phyloP scores from a whole-genome alignment of 2,329 filamentous ascomycete genomes.

The Trematosphaeria pertusa region DNA sequence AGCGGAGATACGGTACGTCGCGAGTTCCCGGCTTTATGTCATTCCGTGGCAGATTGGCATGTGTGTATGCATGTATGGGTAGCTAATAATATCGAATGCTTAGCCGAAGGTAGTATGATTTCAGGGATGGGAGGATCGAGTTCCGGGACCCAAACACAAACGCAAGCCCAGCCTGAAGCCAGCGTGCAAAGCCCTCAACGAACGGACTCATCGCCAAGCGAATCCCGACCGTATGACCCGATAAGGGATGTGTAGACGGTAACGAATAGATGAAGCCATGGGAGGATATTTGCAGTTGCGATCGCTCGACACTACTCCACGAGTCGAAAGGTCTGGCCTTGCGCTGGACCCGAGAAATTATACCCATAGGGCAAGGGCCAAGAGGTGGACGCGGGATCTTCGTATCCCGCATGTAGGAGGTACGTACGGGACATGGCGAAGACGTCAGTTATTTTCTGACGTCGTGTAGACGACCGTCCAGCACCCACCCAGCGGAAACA shows the following conservation, averaged over 20 bases:
- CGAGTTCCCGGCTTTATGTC: slow-evolving; percentile 25
- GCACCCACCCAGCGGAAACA: no score
- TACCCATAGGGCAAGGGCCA: slow-evolving; percentile 4
- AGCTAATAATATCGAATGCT: slow-evolving; percentile 39
- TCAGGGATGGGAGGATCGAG: slow-evolving; percentile 36
- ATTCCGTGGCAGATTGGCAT: slow-evolving; percentile 23
- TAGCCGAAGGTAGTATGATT: slow-evolving; percentile 48
- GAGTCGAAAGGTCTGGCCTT: slow-evolving; percentile 3
- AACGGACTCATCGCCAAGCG: slow-evolving; percentile 42
- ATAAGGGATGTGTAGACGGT: slow-evolving; percentile 43
- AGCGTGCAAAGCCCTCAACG: slow-evolving; percentile 37
- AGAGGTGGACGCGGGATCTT: slow-evolving; percentile 7
- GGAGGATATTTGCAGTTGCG: slow-evolving; percentile 29
- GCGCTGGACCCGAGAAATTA: slow-evolving; percentile 7
- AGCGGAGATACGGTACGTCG: slow-evolving; percentile 47
- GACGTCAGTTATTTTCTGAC: no score
- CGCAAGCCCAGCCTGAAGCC: slow-evolving; percentile 34
- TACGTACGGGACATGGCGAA: slow-evolving; percentile 7
- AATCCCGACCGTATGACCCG: slow-evolving; percentile 44
- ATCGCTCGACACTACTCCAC: slow-evolving; percentile 10
- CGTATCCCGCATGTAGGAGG: slow-evolving; percentile 4
- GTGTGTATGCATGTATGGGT: slow-evolving; percentile 27
- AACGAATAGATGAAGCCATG: slow-evolving; percentile 7
- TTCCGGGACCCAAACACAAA: slow-evolving; percentile 38
- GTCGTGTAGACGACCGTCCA: no score